Percentiles rank a stretch among this genome's conserved stretches.
phyloP scores from a whole-genome alignment of 306 rosid species.

The Comarum palustre region DNA sequence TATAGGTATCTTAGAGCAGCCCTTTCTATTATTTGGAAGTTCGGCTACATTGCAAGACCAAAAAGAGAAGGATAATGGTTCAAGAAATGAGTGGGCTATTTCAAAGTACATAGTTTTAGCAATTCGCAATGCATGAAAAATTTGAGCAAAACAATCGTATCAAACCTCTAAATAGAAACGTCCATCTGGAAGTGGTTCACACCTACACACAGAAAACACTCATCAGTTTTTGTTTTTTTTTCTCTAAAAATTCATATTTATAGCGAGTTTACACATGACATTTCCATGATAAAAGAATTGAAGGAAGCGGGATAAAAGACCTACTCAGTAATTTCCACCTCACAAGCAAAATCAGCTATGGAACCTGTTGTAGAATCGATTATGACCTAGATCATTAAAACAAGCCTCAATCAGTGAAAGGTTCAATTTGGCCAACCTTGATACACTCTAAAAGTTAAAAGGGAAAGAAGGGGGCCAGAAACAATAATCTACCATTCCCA shows the following conservation, averaged over 20 bases:
- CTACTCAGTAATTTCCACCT: conserved; percentile 97
- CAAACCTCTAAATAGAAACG: conserved; percentile 94
- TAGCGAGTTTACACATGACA: conserved; percentile 4
- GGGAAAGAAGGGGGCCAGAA: conserved; percentile 29
- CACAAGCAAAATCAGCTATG: conserved; percentile 88
- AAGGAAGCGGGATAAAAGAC: conserved; percentile 39
- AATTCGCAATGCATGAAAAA: conserved; percentile 8
- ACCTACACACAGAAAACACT: conserved; percentile 47
- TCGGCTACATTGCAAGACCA: background rate
- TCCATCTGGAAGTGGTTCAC: conserved; percentile 98
- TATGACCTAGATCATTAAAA: conserved; percentile 58
- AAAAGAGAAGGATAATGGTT: background rate
- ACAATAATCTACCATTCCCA: conserved; percentile 92
- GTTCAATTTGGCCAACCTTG: conserved; percentile 22
- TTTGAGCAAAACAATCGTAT: background rate
- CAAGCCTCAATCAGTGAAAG: conserved; percentile 32
- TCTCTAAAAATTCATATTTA: background rate
- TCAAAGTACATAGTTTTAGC: conserved; percentile 1
- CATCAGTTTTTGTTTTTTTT: background rate
- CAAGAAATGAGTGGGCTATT: background rate
- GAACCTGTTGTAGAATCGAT: conserved; percentile 66
- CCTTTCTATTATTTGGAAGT: background rate
- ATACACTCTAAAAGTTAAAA: conserved; percentile 23
- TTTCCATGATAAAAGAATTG: conserved; percentile 10
- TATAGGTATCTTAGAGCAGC: background rate